phyloP scores from a whole-genome alignment of 257 asterid species.

The Solanum sitiens region DNA sequence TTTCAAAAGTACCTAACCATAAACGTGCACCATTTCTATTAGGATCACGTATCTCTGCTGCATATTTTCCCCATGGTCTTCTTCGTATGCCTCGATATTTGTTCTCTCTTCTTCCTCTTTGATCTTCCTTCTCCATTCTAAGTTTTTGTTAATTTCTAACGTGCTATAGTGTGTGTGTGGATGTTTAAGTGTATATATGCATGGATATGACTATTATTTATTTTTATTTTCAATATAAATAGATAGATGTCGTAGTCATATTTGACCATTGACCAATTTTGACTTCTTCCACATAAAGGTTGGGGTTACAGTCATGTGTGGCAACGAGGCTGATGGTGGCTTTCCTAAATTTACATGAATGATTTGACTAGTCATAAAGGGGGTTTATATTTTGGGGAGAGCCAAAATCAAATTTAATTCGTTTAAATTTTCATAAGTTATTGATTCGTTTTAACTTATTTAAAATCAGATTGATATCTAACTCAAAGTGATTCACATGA shows the following conservation, averaged over 20 bases:
- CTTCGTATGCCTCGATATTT: slow-evolving; percentile 67
- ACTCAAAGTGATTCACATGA: too few relatives aligned
- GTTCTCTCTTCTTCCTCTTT: slow-evolving; percentile 7
- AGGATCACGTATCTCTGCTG: slow-evolving; percentile 86
- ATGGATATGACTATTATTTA: not conserved
- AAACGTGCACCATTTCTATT: slow-evolving; percentile 51
- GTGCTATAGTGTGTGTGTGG: not conserved
- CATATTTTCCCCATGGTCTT: slow-evolving; percentile 87
- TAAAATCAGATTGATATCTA: too few relatives aligned
- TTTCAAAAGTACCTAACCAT: slow-evolving; percentile 81
- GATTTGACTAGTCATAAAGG: not conserved
- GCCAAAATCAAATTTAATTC: too few relatives aligned
- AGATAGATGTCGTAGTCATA: not conserved
- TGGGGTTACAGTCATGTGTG: not conserved
- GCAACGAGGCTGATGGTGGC: not conserved
- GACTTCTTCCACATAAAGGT: not conserved
- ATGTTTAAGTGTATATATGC: not conserved
- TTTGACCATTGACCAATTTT: not conserved
- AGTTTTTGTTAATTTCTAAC: not conserved
- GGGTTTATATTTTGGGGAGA: not conserved
- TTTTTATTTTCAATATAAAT: not conserved
- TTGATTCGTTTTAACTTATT: too few relatives aligned
- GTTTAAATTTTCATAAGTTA: too few relatives aligned
- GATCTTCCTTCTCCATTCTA: slow-evolving; percentile 8
- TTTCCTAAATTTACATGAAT: not conserved